Evolutionary conservation across 2,329 filamentous ascomycete genomes (phyloP), one percentile per base, ranked within the genome.

Genomic region (Sclerotinia borealis): DNA sequence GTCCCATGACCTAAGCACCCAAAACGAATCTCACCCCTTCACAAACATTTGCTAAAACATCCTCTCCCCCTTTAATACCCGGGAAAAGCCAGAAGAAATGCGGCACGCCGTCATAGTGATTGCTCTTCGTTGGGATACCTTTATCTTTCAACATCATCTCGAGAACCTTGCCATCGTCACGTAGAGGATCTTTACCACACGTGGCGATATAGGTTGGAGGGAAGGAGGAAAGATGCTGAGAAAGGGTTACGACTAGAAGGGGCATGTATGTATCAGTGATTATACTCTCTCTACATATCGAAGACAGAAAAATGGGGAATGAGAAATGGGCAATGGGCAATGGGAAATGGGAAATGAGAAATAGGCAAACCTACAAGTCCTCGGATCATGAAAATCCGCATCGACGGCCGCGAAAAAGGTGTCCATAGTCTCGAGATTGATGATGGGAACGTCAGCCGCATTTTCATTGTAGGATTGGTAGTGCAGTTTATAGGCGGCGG

Each of bases 31-130:
- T 62, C 13, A 41, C 60, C 8, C 60, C 60, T 13, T 41, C 15
- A 10, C 41, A 56, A 22, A 37, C 39, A 58, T 62, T 49, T 1
- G 3, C 51, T 15, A 62, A 39, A 62, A 41, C 47, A 5, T 62
- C 50, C 7, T 39, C 60, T 22, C 50, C 13, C 11, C 41, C 31
- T 4, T 56, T 47, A 0, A 56, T 41, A 15, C 31, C 19, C 1
- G 60, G 60, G 6, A 62, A 62, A 9, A 41, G 9, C 60, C 60
- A 62, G 31, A 72, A 76, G 41, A 73, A 76, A 66, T 76, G 74
- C 47, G 74, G 73, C 47, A 72, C 51, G 1, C 72, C 73, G 5
- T 67, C 64, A 64, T 74, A 73, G 37, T 66, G 62, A 43, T 74
- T 71, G 27, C 66, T 66, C 65, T 70, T 72, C 7, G 69, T 69